Conservation (phyloP, 768 basidiomycete species). For the Naganishia friedmannii region DNA sequence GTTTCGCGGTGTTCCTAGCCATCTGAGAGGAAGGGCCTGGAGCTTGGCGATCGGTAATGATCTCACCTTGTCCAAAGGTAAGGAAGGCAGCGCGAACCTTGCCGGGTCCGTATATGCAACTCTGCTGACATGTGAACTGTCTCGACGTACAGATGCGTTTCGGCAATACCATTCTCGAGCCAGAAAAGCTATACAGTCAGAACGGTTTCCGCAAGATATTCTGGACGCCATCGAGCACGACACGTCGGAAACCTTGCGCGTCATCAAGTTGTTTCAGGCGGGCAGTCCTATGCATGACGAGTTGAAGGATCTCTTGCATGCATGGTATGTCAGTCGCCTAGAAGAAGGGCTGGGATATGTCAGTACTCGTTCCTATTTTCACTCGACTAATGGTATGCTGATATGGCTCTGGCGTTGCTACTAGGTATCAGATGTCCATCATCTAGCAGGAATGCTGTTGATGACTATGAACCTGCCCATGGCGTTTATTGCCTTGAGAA, state of each 20-base stretch:
- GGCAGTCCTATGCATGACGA: conserved; percentile 47
- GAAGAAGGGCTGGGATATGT: conserved; percentile 51
- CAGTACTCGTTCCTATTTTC: conserved; percentile 27
- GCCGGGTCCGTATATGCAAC: too few species aligned
- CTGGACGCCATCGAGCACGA: conserved; percentile 44
- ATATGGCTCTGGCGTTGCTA: neutral
- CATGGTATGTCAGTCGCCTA: conserved; percentile 49
- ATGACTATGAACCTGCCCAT: conserved; percentile 41
- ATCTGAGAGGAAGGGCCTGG: conserved; percentile 50
- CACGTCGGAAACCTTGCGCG: conserved; percentile 40
- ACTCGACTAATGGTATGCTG: neutral
- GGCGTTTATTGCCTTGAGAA: conserved; percentile 46
- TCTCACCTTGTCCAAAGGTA: conserved; percentile 46
- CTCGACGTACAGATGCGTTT: conserved; percentile 38
- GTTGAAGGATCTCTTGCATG: conserved; percentile 43
- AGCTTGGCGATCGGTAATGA: conserved; percentile 46
- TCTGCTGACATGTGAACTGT: neutral
- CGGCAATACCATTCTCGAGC: conserved; percentile 40
- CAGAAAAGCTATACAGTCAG: conserved; percentile 38
- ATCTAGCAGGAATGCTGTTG: conserved; percentile 47
- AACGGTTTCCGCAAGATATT: conserved; percentile 44
- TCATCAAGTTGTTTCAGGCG: conserved; percentile 39
- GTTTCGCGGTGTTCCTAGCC: conserved; percentile 47
- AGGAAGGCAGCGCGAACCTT: too few species aligned
- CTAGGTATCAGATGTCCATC: conserved; percentile 46